Percentiles rank a stretch among this genome's conserved stretches.
These are phyloP conservation scores for Rosa persica DNA, from an alignment of 306 rosid species.

Conservation along the genomic window DNA sequence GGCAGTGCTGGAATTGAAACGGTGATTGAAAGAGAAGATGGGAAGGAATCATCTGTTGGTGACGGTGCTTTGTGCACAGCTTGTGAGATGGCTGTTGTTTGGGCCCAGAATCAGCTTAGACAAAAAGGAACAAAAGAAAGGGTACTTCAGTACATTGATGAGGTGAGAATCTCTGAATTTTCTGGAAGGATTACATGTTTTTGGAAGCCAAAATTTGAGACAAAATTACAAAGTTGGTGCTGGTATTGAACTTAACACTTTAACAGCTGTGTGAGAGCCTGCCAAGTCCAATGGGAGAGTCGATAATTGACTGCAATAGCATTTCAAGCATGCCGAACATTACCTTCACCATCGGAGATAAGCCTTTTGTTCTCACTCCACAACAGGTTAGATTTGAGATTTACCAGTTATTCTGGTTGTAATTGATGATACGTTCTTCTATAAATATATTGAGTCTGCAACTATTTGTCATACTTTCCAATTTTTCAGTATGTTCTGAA, in stretches of 20 bases:
- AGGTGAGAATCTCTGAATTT: constrained; percentile 41
- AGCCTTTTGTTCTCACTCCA: constrained; percentile 59
- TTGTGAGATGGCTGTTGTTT: constrained; percentile 75
- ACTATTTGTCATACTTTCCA: constrained; percentile 28
- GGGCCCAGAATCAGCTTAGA: constrained; percentile 75
- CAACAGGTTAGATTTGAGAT: constrained; percentile 59
- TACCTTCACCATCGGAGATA: constrained; percentile 67
- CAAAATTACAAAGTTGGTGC: constrained; percentile 8
- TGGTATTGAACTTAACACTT: constrained; percentile 8
- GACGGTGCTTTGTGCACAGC: constrained; percentile 52
- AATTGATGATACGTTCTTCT: not conserved
- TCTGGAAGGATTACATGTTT: not conserved
- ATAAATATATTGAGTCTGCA: not conserved
- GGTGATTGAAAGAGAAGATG: constrained; percentile 54
- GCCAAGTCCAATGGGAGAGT: constrained; percentile 84
- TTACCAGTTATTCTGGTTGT: not conserved
- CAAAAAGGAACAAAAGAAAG: constrained; percentile 58
- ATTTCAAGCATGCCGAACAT: constrained; percentile 63
- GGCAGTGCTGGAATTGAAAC: constrained; percentile 65
- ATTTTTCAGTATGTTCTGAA: constrained; percentile 57
- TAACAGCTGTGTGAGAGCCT: constrained; percentile 70
- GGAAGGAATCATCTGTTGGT: constrained; percentile 31
- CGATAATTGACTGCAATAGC: constrained; percentile 52
- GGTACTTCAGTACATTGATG: constrained; percentile 52
- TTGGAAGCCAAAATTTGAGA: constrained; percentile 10